Conservation (phyloP, 2,329 filamentous ascomycete species). For the Penicillium rolfsii region DNA sequence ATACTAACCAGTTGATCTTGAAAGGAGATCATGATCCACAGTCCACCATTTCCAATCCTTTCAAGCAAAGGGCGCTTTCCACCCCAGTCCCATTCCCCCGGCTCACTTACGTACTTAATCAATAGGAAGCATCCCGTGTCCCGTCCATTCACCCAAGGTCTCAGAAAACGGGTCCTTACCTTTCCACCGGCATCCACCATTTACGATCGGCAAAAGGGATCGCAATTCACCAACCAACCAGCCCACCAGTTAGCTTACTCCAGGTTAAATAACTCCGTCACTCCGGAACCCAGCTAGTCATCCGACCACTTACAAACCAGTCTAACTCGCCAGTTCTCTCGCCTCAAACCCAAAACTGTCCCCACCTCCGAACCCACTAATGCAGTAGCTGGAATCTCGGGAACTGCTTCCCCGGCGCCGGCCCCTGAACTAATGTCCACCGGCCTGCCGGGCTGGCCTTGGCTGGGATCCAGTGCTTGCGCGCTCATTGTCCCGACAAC, state of each 20-base stretch:
- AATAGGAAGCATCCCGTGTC: conserved; percentile 11
- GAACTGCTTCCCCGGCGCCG: conserved; percentile 38
- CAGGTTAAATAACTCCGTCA: background rate
- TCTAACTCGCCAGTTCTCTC: conserved; percentile 12
- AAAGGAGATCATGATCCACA: background rate
- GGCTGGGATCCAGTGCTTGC: conserved; percentile 12
- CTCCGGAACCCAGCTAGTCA: background rate
- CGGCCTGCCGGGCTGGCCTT: conserved; percentile 25
- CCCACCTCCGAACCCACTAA: conserved; percentile 22
- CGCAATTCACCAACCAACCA: background rate
- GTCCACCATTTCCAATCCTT: conserved; percentile 29
- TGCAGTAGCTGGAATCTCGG: conserved; percentile 38
- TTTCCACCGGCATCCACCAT: conserved; percentile 3
- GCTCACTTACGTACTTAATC: conserved; percentile 4
- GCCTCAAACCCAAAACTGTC: background rate
- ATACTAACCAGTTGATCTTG: background rate
- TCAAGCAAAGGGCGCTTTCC: conserved; percentile 9
- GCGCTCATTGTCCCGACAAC: conserved; percentile 29
- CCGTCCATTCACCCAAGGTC: conserved; percentile 5
- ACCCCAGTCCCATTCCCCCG: conserved; percentile 19
- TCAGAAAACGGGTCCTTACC: conserved; percentile 13
- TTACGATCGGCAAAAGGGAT: conserved; percentile 30
- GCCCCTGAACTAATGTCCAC: conserved; percentile 35
- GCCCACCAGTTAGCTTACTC: background rate
- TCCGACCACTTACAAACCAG: conserved; percentile 22